Conservation (phyloP, 345 rosid genomes). For the Nasturtium officinale region DNA sequence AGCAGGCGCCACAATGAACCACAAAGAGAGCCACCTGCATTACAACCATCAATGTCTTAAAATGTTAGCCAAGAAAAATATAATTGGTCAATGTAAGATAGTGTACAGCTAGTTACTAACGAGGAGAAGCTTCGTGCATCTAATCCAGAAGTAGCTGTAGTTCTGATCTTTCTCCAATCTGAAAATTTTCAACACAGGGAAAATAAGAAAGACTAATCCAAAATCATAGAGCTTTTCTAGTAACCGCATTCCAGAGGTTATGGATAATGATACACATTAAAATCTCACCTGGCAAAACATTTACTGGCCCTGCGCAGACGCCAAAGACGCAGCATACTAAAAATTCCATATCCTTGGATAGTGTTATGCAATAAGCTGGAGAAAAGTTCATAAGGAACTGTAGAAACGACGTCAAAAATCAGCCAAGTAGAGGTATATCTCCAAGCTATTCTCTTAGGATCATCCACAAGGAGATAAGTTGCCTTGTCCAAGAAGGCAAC, state of each 20-base stretch:
- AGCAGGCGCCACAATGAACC: slow-evolving; percentile 75
- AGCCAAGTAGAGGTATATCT: slow-evolving; percentile 54
- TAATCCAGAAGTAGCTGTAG: slow-evolving; percentile 65
- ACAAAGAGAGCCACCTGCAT: slow-evolving; percentile 76
- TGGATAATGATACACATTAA: neutral
- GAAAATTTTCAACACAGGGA: slow-evolving; percentile 9
- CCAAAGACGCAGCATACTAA: slow-evolving; percentile 89
- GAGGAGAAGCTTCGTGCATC: slow-evolving; percentile 62
- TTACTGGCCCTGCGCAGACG: slow-evolving; percentile 81
- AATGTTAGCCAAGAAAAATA: neutral
- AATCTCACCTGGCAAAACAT: slow-evolving; percentile 57
- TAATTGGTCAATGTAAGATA: neutral
- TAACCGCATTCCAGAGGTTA: neutral
- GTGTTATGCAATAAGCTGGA: slow-evolving; percentile 49
- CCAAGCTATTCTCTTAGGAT: slow-evolving; percentile 61
- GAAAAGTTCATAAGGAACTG: slow-evolving; percentile 62
- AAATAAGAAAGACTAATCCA: neutral
- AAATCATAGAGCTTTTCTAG: too few relatives aligned
- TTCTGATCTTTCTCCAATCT: slow-evolving; percentile 82
- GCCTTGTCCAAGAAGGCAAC: slow-evolving; percentile 81
- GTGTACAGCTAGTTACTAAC: slow-evolving; percentile 51
- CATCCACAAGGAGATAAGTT: slow-evolving; percentile 66
- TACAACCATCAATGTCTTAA: slow-evolving; percentile 22
- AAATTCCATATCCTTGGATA: slow-evolving; percentile 60
- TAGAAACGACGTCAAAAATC: slow-evolving; percentile 63